Base-by-base conservation (phyloP, 768 basidiomycete species). In the Mycena polygramma region DNA sequence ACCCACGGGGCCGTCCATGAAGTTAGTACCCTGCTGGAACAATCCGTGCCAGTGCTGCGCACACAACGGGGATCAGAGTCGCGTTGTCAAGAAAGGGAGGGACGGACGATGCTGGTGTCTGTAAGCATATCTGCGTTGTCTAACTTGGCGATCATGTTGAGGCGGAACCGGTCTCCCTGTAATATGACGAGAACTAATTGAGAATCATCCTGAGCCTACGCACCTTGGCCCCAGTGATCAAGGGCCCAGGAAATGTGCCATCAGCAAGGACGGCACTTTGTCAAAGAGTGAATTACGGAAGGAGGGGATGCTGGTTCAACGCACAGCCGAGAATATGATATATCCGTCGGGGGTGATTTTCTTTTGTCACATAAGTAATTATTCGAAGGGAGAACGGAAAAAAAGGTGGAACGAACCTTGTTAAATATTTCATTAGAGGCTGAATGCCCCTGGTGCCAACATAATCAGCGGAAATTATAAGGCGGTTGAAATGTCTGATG, bases 81-180 rank as follows among this genome's bases (percentile, higher is more conserved):
- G 26, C 11, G 52, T 14, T 7, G 1, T 30, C 4, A 10, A 17
- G 10, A 13, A 15, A 19, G 4, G 7, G 24, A 24, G 22, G 15
- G n/a, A 69, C 82, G 63, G 52, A 86, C 85, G 41, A 87, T 79
- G 10, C 79, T 81, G 46, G 83, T 86, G 4, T 70, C 76, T 36
- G 76, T 77, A 22, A 79, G 66, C 84, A 85, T 84, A 1, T 78
- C 74, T 4, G 78, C 71, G 24, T 87, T 82, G 3, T 72, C 75
- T 19, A 86, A 77, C 30, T 70, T 35, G 59, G 86, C 81, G n/a
- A 78, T 70, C 22, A 87, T 81, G 41, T 83, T 81, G 58, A 87
- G 71, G 24, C 63, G 53, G 68, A 85, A 83, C 41, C 52, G 62
- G 20, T 65, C 63, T 17, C 52, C 43, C 43, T 45, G 7, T 15